phyloP scores from a whole-genome alignment of 768 basidiomycete genomes.

The Exsudoporus frostii region DNA sequence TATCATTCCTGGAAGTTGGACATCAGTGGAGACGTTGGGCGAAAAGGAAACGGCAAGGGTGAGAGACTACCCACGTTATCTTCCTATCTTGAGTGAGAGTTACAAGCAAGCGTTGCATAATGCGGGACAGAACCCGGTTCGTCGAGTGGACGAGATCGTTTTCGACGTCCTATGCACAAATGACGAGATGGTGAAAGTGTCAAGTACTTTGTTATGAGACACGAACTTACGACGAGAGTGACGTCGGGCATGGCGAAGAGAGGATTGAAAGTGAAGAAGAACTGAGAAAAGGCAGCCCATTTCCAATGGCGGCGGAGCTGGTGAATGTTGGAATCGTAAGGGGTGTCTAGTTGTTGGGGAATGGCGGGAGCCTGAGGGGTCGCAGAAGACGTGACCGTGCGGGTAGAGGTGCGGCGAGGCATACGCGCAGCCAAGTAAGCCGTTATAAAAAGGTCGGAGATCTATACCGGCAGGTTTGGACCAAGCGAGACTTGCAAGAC shows the following conservation, averaged over 20 bases:
- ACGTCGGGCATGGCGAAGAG: conserved; percentile 73
- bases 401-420: conserved; percentile 56
- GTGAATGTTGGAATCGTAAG: conserved; percentile 39
- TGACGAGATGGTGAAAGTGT: conserved; percentile 8
- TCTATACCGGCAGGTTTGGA: conserved; percentile 28
- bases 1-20: conserved; percentile 52
- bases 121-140: conserved; percentile 58
- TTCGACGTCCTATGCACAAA: conserved; percentile 63
- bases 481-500: conserved; percentile 19
- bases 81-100: conserved; percentile 79
- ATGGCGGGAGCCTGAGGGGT: conserved; percentile 30
- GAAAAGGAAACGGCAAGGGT: conserved; percentile 18
- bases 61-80: conserved; percentile 53
- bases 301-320: conserved; percentile 79
- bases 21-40: conserved; percentile 14
- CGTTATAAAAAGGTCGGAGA: conserved; percentile 39
- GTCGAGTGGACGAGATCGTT: conserved; percentile 65
- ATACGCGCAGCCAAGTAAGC: conserved; percentile 40
- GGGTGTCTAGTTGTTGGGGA: conserved; percentile 24
- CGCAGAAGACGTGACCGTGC: conserved; percentile 31
- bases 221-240: conserved; percentile 52
- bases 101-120: conserved; percentile 73
- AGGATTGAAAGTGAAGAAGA: conserved; percentile 79
- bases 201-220: background rate
- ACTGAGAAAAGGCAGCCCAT: conserved; percentile 91